phyloP scores from a whole-genome alignment of 495 filamentous ascomycete genomes.

The Hypoxylon trugodes region DNA sequence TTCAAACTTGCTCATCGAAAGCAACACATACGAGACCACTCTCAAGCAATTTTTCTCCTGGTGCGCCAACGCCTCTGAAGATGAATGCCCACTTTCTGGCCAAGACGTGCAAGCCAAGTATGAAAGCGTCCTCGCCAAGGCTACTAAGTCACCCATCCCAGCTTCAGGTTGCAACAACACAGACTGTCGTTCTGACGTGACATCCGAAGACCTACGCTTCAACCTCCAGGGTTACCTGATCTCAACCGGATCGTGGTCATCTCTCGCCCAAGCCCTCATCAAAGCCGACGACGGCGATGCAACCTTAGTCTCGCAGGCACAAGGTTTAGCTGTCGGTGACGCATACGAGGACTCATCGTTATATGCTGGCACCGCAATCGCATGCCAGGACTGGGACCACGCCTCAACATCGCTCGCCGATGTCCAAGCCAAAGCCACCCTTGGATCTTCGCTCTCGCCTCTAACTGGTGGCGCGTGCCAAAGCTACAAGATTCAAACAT shows the following conservation, averaged over 20 bases:
- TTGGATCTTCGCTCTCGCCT: conserved; percentile 37
- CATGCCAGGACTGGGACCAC: conserved; percentile 50
- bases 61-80: conserved; percentile 33
- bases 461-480: conserved; percentile 40
- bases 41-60: conserved; percentile 52
- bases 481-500: conserved; percentile 39
- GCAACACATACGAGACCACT: conserved; percentile 40
- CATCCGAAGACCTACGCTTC: conserved; percentile 33
- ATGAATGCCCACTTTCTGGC: conserved; percentile 41
- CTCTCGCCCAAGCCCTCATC: conserved; percentile 32
- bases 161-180: conserved; percentile 43
- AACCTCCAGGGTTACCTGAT: conserved; percentile 30
- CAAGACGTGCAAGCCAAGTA: conserved; percentile 43
- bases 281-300: conserved; percentile 45
- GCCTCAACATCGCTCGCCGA: conserved; percentile 33
- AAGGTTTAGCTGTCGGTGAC: conserved; percentile 34
- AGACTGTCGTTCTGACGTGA: conserved; percentile 33
- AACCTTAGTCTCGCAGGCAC: conserved; percentile 35
- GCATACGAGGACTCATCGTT: conserved; percentile 35
- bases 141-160: conserved; percentile 44
- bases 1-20: conserved; percentile 42
- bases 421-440: conserved; percentile 29
- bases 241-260: conserved; percentile 31
- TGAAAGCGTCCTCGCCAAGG: conserved; percentile 33
- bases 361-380: conserved; percentile 42